Evolutionary conservation across 768 basidiomycete species (phyloP).

Genomic region (Mycena capillaripes): DNA sequence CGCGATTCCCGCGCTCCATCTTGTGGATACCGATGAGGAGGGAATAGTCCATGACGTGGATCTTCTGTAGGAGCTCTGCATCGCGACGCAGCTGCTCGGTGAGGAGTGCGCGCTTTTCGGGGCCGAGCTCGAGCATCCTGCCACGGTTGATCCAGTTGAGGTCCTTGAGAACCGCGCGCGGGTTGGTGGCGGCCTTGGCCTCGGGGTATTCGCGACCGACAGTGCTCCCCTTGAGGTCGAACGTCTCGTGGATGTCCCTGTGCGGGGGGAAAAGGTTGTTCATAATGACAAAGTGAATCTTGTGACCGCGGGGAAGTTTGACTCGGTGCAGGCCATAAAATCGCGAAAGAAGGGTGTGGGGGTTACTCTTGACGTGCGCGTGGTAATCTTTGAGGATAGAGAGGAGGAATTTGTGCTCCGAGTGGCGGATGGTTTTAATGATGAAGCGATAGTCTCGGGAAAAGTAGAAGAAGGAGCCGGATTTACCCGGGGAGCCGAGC

Average conservation of each 20-base stretch:
- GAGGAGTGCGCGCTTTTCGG: conserved; percentile 92
- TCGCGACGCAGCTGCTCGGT: conserved; percentile 94
- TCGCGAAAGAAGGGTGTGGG: conserved; percentile 92
- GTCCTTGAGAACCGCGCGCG: conserved; percentile 93
- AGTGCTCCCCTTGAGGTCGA: conserved; percentile 95
- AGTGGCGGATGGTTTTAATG: conserved; percentile 98
- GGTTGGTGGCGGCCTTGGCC: conserved; percentile 83
- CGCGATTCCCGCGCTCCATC: conserved; percentile 90
- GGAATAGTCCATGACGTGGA: conserved; percentile 97
- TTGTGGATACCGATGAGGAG: conserved; percentile 95
- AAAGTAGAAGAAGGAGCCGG: conserved; percentile 99
- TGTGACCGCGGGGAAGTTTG: conserved; percentile 91
- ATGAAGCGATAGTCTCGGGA: conserved; percentile 99
- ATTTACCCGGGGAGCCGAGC: conserved; percentile 97
- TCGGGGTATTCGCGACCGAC: conserved; percentile 91
- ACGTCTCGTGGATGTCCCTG: conserved; percentile 97
- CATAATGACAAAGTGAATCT: conserved; percentile 99
- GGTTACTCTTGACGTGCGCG: conserved; percentile 88
- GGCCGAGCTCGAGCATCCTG: conserved; percentile 89
- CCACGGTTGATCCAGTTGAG: conserved; percentile 93
- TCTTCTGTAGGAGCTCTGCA: conserved; percentile 83
- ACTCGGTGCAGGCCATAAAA: conserved; percentile 99
- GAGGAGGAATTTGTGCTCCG: conserved; percentile 94
- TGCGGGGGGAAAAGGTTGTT: conserved; percentile 99
- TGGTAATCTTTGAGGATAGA: conserved; percentile 88